Evolutionary conservation across 192 early-diverging fungal species (phyloP).

Genomic region (Umbelopsis sp.): DNA sequence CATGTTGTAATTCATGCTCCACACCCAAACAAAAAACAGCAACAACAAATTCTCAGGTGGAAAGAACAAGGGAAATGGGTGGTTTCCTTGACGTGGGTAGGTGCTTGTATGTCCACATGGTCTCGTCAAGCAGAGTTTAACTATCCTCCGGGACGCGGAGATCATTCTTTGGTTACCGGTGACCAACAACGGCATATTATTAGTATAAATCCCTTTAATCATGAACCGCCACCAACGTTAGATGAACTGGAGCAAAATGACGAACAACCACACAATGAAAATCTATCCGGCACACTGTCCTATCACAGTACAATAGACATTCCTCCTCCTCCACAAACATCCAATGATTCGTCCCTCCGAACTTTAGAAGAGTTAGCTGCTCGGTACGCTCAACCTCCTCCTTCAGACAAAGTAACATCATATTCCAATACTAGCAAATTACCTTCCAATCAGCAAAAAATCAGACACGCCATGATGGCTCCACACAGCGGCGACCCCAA

Average conservation of each 20-base stretch:
- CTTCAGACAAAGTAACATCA: background rate
- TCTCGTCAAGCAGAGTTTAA: slow-evolving; percentile 11
- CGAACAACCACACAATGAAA: too few relatives aligned
- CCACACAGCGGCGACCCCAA: background rate
- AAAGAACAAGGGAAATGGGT: slow-evolving; percentile 4
- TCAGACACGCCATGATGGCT: slow-evolving; percentile 13
- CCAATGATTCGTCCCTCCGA: background rate
- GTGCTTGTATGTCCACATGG: slow-evolving; percentile 12
- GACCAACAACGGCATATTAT: background rate
- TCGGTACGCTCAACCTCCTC: slow-evolving; percentile 9
- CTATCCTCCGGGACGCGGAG: slow-evolving; percentile 16
- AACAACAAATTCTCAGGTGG: background rate
- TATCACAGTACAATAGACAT: too few relatives aligned
- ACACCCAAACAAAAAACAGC: background rate
- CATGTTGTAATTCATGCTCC: background rate
- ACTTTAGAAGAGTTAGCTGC: background rate
- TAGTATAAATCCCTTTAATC: background rate
- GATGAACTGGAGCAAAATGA: too few relatives aligned
- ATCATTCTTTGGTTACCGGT: slow-evolving; percentile 5
- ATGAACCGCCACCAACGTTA: background rate
- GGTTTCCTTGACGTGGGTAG: slow-evolving; percentile 9
- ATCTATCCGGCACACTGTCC: too few relatives aligned
- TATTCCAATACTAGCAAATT: background rate
- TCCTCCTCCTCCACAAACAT: background rate
- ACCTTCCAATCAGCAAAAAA: background rate